These are phyloP conservation scores for Taiozyma sp. DNA, from an alignment of 1,139 yeast genomes.

Conservation along the genomic window DNA sequence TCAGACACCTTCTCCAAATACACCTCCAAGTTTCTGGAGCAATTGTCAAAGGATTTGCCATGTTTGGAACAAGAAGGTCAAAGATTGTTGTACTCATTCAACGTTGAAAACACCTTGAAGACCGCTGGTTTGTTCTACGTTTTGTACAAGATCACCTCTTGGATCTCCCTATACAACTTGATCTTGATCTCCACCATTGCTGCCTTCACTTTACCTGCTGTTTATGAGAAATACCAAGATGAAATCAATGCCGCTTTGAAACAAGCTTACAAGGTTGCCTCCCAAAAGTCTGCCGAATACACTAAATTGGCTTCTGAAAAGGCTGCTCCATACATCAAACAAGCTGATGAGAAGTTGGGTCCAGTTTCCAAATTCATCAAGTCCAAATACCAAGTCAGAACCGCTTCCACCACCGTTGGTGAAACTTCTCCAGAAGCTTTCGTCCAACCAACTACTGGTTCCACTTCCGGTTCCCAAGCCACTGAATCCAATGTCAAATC, in stretches of 20 bases:
- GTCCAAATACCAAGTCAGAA: slow-evolving; percentile 58
- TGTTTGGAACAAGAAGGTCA: slow-evolving; percentile 47
- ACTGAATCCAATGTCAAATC: slow-evolving; percentile 5
- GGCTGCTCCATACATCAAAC: slow-evolving; percentile 38
- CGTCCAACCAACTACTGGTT: slow-evolving; percentile 14
- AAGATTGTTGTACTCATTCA: slow-evolving; percentile 60
- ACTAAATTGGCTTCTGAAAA: slow-evolving; percentile 49
- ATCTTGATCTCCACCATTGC: slow-evolving; percentile 51
- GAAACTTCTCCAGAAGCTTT: slow-evolving; percentile 32
- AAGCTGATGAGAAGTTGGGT: slow-evolving; percentile 52
- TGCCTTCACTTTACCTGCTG: slow-evolving; percentile 71
- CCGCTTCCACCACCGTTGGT: slow-evolving; percentile 65
- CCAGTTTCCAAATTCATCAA: slow-evolving; percentile 58
- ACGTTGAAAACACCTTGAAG: slow-evolving; percentile 65
- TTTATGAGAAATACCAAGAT: slow-evolving; percentile 70
- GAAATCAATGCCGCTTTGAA: slow-evolving; percentile 76
- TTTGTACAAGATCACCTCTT: slow-evolving; percentile 68
- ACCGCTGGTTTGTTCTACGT: slow-evolving; percentile 65
- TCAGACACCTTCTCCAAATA: slow-evolving; percentile 31
- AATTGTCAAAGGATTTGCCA: slow-evolving; percentile 31
- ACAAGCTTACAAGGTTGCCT: slow-evolving; percentile 50
- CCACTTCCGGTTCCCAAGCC: slow-evolving; percentile 23
- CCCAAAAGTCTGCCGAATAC: slow-evolving; percentile 50
- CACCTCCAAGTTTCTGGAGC: slow-evolving; percentile 40
- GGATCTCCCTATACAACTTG: slow-evolving; percentile 72